phyloP scores from a whole-genome alignment of 768 basidiomycete genomes.

The Pleurotus cornucopiae region DNA sequence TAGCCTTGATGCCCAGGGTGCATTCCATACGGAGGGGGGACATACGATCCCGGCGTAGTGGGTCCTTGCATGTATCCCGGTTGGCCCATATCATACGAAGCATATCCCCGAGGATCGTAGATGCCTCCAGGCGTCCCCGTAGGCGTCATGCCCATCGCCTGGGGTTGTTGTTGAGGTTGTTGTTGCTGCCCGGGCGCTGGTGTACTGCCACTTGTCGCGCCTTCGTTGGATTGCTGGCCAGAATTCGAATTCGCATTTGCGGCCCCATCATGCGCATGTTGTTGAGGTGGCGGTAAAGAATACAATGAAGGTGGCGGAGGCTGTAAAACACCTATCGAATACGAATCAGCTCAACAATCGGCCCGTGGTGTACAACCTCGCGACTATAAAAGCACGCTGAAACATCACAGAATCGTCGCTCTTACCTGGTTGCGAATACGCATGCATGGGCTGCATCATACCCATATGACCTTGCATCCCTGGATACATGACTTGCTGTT shows the following conservation, averaged over 20 bases:
- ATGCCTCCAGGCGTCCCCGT: constrained; percentile 4
- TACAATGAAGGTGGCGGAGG: constrained; percentile 13
- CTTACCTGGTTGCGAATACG: not conserved
- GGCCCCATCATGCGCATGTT: not conserved
- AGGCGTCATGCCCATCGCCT: constrained; percentile 7
- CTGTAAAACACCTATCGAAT: not conserved
- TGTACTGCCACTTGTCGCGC: not conserved
- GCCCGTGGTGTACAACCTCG: too few relatives aligned
- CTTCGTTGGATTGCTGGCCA: not conserved
- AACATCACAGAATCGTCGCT: too few relatives aligned
- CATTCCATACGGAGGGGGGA: constrained; percentile 7
- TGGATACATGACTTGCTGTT: constrained; percentile 8
- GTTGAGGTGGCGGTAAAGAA: not conserved
- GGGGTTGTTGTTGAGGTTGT: constrained; percentile 3
- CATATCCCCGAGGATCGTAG: not conserved
- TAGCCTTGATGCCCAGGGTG: constrained; percentile 4
- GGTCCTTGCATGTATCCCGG: constrained; percentile 17
- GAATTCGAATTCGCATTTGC: not conserved
- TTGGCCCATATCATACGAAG: constrained; percentile 13
- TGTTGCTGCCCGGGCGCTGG: not conserved
- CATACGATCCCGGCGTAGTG: constrained; percentile 13
- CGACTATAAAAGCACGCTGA: too few relatives aligned
- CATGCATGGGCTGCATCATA: not conserved
- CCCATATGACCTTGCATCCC: not conserved
- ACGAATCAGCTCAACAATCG: too few relatives aligned